Evolutionary conservation across 179 eudicot genomes (phyloP), one percentile per base, ranked within the genome.

Genomic region (Spergularia azorica): DNA sequence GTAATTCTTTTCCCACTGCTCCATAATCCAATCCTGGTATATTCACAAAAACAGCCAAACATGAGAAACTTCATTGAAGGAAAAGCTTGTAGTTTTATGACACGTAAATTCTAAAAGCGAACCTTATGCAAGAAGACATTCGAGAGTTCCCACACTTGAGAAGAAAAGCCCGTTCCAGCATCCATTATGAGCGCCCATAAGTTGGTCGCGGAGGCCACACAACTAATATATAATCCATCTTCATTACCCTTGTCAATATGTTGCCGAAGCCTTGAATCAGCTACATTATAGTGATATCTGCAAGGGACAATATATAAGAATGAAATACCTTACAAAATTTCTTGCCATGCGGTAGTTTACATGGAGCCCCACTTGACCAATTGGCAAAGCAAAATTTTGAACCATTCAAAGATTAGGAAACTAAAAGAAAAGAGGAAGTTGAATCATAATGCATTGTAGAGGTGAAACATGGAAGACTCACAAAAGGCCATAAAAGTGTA

Each of bases 141-240:
- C 60, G 96, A 91, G 36, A 91, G 83, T 66, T 91, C 96, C 84
- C 90, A 89, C 73, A 89, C 96, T 76, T 91, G 96, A 12, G 87
- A 75, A 76, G 73, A 59, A 80, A 91, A 91, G 43, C 93, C 96
- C 3, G 96, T 91, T 74, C 96, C 96, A 38, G 96, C 96, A 79
- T 91, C 96, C 96, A 91, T 91, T 56, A 89, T 91, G 52, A 91
- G 69, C 80, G 96, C 96, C 96, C 96, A 91, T 6, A 91, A 87
- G 81, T 87, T 89, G 39, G 92, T 76, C 15, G 91, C 79, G 15
- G 93, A 91, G 48, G 96, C 91, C 65, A 91, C 96, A 82, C 90
- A 89, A 71, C 96, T 91, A 70, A 91, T 88, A 58, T 77, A 86
- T 63, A 91, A 75, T 58, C 90, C 90, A 79, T 91, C 96, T 84